phyloP scores from a whole-genome alignment of 768 basidiomycete species.

The Calocybe cyanea region DNA sequence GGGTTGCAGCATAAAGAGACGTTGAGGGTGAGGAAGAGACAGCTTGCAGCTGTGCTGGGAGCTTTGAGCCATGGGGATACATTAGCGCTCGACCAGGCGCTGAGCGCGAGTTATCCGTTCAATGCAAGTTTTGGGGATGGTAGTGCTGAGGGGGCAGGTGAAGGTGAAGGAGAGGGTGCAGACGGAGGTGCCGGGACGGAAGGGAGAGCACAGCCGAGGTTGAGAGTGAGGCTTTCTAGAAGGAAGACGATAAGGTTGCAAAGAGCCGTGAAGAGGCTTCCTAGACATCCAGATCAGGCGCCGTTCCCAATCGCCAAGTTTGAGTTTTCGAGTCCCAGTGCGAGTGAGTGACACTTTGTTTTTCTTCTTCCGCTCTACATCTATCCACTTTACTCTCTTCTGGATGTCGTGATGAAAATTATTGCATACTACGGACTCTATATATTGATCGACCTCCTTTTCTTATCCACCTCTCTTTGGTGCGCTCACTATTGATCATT shows the following conservation, averaged over 20 bases:
- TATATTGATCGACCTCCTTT: no score
- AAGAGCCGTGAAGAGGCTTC: constrained; percentile 38
- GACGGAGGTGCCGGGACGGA: no score
- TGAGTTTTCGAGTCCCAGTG: constrained; percentile 56
- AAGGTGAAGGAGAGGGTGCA: constrained; percentile 4
- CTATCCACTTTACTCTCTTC: no score
- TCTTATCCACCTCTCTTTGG: not conserved
- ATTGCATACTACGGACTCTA: no score
- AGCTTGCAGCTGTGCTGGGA: constrained; percentile 67
- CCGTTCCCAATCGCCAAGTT: constrained; percentile 53
- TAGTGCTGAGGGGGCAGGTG: constrained; percentile 2
- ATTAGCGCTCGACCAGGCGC: constrained; percentile 73
- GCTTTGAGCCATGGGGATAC: constrained; percentile 64
- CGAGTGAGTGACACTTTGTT: constrained; percentile 56
- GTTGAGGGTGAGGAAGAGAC: constrained; percentile 63
- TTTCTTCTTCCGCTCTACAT: constrained; percentile 6
- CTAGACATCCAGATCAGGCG: constrained; percentile 39
- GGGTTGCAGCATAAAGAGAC: constrained; percentile 75
- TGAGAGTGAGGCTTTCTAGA: constrained; percentile 51
- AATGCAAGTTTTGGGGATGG: constrained; percentile 18
- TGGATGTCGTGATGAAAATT: not conserved
- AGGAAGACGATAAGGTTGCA: constrained; percentile 47
- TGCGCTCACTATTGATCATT: not conserved
- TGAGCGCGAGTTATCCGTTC: constrained; percentile 47
- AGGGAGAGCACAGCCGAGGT: no score